Evolutionary conservation across 768 basidiomycete species (phyloP).

Genomic region (Mycena vitilis): DNA sequence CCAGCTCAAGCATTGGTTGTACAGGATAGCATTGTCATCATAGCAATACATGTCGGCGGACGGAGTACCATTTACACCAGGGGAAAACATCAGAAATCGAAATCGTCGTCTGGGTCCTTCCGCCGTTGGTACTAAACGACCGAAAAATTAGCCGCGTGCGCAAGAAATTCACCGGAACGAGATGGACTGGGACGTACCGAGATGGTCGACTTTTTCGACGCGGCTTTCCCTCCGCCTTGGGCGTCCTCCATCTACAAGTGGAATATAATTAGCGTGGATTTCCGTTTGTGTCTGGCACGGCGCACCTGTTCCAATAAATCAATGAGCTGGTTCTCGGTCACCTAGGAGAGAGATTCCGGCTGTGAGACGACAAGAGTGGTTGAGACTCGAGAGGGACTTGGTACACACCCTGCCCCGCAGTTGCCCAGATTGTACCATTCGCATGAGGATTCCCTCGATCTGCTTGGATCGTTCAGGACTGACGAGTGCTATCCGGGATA

Average conservation of each 20-base stretch:
- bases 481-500: conserved; percentile 89
- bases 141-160: background rate
- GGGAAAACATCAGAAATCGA: conserved; percentile 56
- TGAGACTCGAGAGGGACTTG: too few species aligned
- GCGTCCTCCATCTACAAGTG: conserved; percentile 63
- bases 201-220: conserved; percentile 68
- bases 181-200: conserved; percentile 52
- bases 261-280: conserved; percentile 30
- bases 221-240: conserved; percentile 54
- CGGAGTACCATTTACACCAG: background rate
- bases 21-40: conserved; percentile 13
- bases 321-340: conserved; percentile 83
- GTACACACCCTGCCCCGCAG: conserved; percentile 71
- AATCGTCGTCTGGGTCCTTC: conserved; percentile 75
- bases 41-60: conserved; percentile 24
- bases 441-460: conserved; percentile 80
- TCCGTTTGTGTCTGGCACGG: conserved; percentile 17
- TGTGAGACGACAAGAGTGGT: too few species aligned
- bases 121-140: conserved; percentile 65
- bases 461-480: conserved; percentile 84
- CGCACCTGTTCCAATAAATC: conserved; percentile 88
- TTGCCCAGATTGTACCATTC: conserved; percentile 89
- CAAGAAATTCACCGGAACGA: background rate
- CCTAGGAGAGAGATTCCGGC: background rate
- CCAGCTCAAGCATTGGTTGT: conserved; percentile 7